phyloP scores from a whole-genome alignment of 345 rosid species.

The Conringia planisiliqua region DNA sequence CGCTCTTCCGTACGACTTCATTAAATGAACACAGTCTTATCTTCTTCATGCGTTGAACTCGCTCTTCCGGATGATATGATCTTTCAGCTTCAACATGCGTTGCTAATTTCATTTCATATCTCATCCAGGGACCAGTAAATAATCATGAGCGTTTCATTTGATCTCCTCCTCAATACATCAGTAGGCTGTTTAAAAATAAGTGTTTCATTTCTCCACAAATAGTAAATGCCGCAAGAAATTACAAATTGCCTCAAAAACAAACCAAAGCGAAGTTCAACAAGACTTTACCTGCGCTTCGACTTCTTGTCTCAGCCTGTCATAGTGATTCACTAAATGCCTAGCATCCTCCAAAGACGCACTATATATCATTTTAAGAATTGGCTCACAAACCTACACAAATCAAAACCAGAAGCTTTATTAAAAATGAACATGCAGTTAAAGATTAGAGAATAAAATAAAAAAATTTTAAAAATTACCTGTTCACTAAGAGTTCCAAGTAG shows the following conservation, averaged over 20 bases:
- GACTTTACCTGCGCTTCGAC: constrained; percentile 78
- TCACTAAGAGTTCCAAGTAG: constrained; percentile 58
- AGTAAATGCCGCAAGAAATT: background rate
- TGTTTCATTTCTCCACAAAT: background rate
- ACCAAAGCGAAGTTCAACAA: background rate
- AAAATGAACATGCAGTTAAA: background rate
- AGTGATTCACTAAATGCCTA: constrained; percentile 67
- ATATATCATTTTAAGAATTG: constrained; percentile 54
- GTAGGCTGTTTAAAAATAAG: constrained; percentile 48
- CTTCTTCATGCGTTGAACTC: too few species aligned
- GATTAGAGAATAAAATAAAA: background rate
- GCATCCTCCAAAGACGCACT: constrained; percentile 99
- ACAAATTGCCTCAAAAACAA: background rate
- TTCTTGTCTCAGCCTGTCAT: constrained; percentile 83
- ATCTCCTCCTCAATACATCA: constrained; percentile 71
- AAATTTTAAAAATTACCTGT: constrained; percentile 51
- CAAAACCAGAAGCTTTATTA: constrained; percentile 3
- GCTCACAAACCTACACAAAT: constrained; percentile 68
- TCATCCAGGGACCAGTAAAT: background rate
- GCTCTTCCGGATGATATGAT: constrained; percentile 82
- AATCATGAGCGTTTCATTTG: constrained; percentile 43
- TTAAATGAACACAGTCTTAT: too few species aligned
- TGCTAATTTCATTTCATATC: background rate
- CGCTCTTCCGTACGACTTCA: too few species aligned
- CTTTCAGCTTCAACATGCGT: constrained; percentile 86